Base-by-base conservation (phyloP, 106 monocot genomes). In the Dioscorea dumetorum region DNA sequence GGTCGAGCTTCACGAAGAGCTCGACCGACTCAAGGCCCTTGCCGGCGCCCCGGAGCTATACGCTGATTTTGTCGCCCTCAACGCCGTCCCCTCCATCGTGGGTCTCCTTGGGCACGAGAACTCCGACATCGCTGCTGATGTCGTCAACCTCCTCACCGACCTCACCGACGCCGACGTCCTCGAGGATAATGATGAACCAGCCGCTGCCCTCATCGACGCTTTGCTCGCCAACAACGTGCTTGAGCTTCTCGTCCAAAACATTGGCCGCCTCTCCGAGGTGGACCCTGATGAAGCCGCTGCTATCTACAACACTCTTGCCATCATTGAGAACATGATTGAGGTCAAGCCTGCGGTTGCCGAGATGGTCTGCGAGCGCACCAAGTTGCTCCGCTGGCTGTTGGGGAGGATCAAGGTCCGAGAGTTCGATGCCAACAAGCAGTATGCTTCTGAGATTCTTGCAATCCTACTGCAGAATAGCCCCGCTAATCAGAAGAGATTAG, bases 341-440 rank as follows among this genome's bases (percentile, higher is more conserved):
- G 73, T 90, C 49, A 82, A 78, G 57, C 89, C 89, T 0, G 76
- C 79, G 1, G 85, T 90, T 12, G 86, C 95, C 6, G 54, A 54
- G 50, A 53, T 89, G 17, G 91, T 92, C 0, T 97, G 92, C 56
- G 97, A 97, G 62, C 74, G 89, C 33, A 97, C 91, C 12, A 91
- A 87, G 78, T 59, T 97, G 48, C 74, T 97, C 23, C 57, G 82
- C 18, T 90, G 85, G 82, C 79, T 90, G 19, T 69, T 90, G 8
- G 78, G 85, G 4, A 62, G 92, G 68, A 89, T 97, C 68, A 92
- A 90, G 69, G 72, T 80, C 51, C 78, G 92, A 2, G 97, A 97
- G 48, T 97, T 97, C 34, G 97, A 97, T 67, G 87, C 80, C 21
- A 97, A 97, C 79, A 94, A 90, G 80, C 90, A 90, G 68, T 90